Conservation (phyloP, 805 yeast species). For the Yarrowia sp. region DNA sequence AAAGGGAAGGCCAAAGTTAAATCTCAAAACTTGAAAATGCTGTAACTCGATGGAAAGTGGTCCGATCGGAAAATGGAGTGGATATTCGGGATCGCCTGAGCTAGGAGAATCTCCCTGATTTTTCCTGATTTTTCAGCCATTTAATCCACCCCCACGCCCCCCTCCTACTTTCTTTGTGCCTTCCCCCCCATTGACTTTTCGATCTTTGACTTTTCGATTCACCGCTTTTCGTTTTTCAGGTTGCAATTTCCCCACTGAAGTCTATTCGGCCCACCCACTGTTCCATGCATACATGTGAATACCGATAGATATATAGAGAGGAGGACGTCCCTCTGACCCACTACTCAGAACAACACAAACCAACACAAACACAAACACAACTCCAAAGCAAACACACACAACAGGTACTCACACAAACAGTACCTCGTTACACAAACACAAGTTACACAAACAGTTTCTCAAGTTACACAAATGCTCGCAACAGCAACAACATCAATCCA, state of each 20-base stretch:
- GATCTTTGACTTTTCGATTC: not conserved
- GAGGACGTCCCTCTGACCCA: not conserved
- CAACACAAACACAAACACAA: not conserved
- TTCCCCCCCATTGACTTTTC: not conserved
- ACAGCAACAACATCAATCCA: conserved; percentile 1
- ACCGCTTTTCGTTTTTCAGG: not conserved
- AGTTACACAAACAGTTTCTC: not conserved
- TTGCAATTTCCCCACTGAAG: conserved; percentile 15
- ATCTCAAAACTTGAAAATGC: no score
- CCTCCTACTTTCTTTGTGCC: no score
- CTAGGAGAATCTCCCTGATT: no score
- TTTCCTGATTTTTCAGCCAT: no score
- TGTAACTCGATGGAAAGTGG: no score
- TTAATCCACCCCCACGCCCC: no score
- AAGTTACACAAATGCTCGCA: conserved; percentile 12
- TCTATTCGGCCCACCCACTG: conserved; percentile 17
- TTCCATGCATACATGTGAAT: conserved; percentile 26
- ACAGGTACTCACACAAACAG: not conserved
- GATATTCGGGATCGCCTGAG: no score
- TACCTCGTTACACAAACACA: not conserved
- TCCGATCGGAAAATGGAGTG: no score
- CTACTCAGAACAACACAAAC: not conserved
- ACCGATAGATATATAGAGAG: not conserved
- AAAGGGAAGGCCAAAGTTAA: no score
- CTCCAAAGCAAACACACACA: not conserved